Conservation (phyloP, 768 basidiomycete species). For the Rhizopogon vesiculosus region DNA sequence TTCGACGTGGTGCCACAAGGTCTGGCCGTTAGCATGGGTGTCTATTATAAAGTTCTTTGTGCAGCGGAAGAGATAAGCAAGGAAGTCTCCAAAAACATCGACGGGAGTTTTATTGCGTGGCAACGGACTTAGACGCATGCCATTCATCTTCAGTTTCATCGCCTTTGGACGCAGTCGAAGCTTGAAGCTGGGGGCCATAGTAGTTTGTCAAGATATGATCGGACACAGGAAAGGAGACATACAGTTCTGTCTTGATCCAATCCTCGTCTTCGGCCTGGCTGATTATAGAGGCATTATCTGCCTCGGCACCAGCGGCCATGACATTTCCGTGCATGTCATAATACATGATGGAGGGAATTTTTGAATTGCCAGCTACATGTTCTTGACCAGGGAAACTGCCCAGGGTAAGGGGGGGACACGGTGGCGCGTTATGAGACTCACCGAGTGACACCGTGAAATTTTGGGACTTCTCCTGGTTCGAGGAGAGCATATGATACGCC, state of each 20-base stretch:
- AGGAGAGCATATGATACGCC: conserved; percentile 83
- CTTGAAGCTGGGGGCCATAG: conserved; percentile 53
- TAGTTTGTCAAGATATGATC: background rate
- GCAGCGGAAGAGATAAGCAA: conserved; percentile 69
- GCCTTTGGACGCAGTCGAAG: conserved; percentile 70
- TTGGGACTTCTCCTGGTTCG: conserved; percentile 76
- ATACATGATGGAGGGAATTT: conserved; percentile 76
- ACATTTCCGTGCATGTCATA: conserved; percentile 64
- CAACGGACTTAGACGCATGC: conserved; percentile 68
- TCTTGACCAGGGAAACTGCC: conserved; percentile 78
- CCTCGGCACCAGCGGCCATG: conserved; percentile 75
- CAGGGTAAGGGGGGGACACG: conserved; percentile 12
- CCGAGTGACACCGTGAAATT: conserved; percentile 80
- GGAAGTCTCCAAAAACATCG: conserved; percentile 77
- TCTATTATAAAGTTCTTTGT: conserved; percentile 73
- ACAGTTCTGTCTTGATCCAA: conserved; percentile 78
- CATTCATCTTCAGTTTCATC: conserved; percentile 82
- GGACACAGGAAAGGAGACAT: conserved; percentile 23
- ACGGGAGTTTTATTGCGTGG: conserved; percentile 65
- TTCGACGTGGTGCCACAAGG: conserved; percentile 69
- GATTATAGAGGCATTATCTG: conserved; percentile 52
- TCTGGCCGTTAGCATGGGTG: conserved; percentile 74
- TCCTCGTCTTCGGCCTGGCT: conserved; percentile 72
- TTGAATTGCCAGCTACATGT: conserved; percentile 80
- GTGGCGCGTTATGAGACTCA: conserved; percentile 23